A percentile compares a stretch with the other conserved stretches of the same genome.
Evolutionary conservation across 75 land plant species (phyloP).

Genomic region (Larix kaempferi): DNA sequence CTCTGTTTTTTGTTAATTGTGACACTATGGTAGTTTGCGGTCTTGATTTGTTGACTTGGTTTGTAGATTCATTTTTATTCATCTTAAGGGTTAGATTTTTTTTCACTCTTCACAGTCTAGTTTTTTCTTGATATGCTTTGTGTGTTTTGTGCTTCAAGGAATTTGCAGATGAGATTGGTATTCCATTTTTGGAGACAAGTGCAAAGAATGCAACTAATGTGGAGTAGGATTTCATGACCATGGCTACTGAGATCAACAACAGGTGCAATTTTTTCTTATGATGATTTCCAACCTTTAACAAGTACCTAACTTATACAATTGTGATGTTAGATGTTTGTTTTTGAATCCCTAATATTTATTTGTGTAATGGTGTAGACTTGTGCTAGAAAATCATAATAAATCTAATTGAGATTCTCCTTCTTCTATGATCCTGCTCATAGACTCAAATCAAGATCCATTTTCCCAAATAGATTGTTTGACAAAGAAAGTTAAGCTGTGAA

Average conservation of each 20-base stretch:
- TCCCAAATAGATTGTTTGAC: too few species aligned
- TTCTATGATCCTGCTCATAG: too few species aligned
- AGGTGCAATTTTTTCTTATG: background rate
- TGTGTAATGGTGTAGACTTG: background rate
- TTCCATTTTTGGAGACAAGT: constrained; percentile 63
- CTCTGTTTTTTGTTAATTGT: too few species aligned
- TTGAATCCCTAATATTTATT: background rate
- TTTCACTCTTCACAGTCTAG: too few species aligned
- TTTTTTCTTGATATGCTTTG: too few species aligned
- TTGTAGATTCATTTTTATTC: too few species aligned
- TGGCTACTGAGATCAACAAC: constrained; percentile 40
- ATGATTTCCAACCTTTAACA: background rate
- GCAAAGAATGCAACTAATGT: constrained; percentile 58
- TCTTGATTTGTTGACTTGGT: too few species aligned
- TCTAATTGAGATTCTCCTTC: too few species aligned
- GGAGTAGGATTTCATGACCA: constrained; percentile 63
- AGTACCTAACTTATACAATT: background rate
- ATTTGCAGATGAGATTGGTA: constrained; percentile 58
- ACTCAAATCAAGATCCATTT: too few species aligned
- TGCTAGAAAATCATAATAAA: background rate
- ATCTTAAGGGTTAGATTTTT: too few species aligned
- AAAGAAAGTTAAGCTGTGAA: too few species aligned
- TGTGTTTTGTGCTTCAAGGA: constrained; percentile 12
- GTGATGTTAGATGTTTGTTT: background rate
- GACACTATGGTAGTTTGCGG: too few species aligned